phyloP scores from a whole-genome alignment of 2,329 filamentous ascomycete species.

The Verticillium dahliae region DNA sequence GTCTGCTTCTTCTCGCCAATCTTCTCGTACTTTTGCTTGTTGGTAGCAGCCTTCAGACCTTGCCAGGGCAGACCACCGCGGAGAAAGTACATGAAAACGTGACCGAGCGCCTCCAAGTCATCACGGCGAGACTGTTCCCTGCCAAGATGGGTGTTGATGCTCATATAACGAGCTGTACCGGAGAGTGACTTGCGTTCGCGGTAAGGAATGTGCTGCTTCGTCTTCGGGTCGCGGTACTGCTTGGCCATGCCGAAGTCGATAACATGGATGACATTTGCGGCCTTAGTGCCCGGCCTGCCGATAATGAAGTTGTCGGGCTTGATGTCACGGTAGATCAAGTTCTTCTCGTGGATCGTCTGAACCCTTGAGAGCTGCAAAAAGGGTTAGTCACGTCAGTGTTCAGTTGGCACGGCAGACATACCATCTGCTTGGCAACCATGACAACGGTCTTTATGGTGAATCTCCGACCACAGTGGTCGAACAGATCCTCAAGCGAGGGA shows the following conservation, averaged over 20 bases:
- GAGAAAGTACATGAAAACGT: slow-evolving; percentile 71
- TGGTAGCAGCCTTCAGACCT: slow-evolving; percentile 65
- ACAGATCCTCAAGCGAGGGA: slow-evolving; percentile 90
- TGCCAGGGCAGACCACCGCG: slow-evolving; percentile 68
- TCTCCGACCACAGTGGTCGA: slow-evolving; percentile 91
- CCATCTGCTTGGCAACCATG: slow-evolving; percentile 99
- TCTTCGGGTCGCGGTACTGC: slow-evolving; percentile 97
- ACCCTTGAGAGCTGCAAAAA: slow-evolving; percentile 70
- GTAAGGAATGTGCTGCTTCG: slow-evolving; percentile 98
- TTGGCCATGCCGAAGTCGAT: slow-evolving; percentile 99
- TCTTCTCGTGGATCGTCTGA: slow-evolving; percentile 94
- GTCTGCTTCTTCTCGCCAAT: slow-evolving; percentile 99
- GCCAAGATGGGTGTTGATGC: slow-evolving; percentile 97
- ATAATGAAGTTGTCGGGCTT: slow-evolving; percentile 99
- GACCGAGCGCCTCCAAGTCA: slow-evolving; percentile 81
- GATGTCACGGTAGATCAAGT: slow-evolving; percentile 97
- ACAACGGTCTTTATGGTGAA: slow-evolving; percentile 98
- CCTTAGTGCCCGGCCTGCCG: slow-evolving; percentile 82
- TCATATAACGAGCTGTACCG: slow-evolving; percentile 97
- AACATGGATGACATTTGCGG: slow-evolving; percentile 96
- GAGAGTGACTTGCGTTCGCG: slow-evolving; percentile 94
- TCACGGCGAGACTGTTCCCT: slow-evolving; percentile 94
- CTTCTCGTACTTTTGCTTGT: slow-evolving; percentile 99
- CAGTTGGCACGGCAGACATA: slow-evolving; percentile 30
- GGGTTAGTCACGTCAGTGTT: background rate